These are phyloP conservation scores for Colletotrichum sojae DNA, from an alignment of 2,329 filamentous ascomycete genomes.

Conservation along the genomic window DNA sequence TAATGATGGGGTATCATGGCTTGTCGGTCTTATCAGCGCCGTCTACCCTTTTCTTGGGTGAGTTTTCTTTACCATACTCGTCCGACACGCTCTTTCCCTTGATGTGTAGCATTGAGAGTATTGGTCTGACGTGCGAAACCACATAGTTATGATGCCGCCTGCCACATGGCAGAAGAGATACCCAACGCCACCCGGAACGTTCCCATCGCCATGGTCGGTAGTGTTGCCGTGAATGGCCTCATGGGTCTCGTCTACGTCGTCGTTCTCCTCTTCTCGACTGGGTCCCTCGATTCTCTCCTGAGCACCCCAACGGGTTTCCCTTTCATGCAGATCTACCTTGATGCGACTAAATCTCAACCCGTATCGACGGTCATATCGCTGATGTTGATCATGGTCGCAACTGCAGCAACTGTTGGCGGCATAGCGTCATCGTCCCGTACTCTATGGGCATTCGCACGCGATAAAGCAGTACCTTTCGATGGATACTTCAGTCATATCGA, in stretches of 20 bases:
- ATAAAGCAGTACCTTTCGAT: constrained; percentile 53
- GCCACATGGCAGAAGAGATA: constrained; percentile 52
- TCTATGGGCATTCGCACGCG: constrained; percentile 55
- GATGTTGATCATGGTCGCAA: constrained; percentile 45
- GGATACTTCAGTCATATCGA: constrained; percentile 54
- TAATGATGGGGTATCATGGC: constrained; percentile 49
- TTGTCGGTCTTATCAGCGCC: constrained; percentile 49
- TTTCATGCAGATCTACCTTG: constrained; percentile 57
- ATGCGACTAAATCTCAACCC: constrained; percentile 46
- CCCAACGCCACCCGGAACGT: constrained; percentile 50
- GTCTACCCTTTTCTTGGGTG: constrained; percentile 53
- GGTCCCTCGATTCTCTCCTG: constrained; percentile 54
- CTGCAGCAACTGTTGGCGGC: constrained; percentile 49
- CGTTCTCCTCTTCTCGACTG: constrained; percentile 59
- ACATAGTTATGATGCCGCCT: constrained; percentile 50
- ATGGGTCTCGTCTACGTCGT: constrained; percentile 59
- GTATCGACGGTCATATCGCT: constrained; percentile 49
- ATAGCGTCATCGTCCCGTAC: constrained; percentile 54
- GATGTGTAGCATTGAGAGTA: no score
- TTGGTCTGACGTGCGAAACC: accelerated
- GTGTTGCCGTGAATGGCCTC: constrained; percentile 57
- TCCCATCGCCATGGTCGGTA: constrained; percentile 51
- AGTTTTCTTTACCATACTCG: neutral
- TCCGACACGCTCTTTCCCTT: no score
- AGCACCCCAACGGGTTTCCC: constrained; percentile 58